Evolutionary conservation across 805 yeast species (phyloP).

Genomic region (Wickerhamomyces bisporus): DNA sequence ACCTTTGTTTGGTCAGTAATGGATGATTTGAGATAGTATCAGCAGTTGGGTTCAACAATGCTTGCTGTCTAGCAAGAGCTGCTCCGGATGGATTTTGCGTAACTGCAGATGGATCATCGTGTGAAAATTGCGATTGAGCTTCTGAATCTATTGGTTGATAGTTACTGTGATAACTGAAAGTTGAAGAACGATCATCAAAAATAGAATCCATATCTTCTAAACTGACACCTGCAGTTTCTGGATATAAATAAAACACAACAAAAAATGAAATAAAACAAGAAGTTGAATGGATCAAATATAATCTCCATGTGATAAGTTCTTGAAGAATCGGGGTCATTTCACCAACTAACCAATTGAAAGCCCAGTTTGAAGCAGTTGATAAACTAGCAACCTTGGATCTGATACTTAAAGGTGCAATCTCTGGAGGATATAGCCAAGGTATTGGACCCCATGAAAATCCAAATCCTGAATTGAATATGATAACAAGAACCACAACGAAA

Average conservation of each 20-base stretch:
- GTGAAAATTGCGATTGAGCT: conserved; percentile 5
- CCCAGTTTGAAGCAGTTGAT: conserved; percentile 91
- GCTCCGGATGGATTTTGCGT: conserved; percentile 32
- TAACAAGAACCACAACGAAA: conserved; percentile 69
- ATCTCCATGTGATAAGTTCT: conserved; percentile 69
- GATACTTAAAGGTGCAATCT: conserved; percentile 77
- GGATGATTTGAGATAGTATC: conserved; percentile 25
- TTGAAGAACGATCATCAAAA: conserved; percentile 61
- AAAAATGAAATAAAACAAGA: conserved; percentile 72
- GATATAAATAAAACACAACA: conserved; percentile 68
- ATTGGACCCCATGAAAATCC: conserved; percentile 95
- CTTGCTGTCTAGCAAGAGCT: conserved; percentile 38
- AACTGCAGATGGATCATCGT: conserved; percentile 1
- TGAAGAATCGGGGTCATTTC: conserved; percentile 85
- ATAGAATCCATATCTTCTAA: conserved; percentile 90
- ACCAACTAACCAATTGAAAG: conserved; percentile 87
- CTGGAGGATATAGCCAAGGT: conserved; percentile 86
- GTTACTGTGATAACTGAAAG: conserved; percentile 26
- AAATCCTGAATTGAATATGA: conserved; percentile 76
- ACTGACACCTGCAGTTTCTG: conserved; percentile 86
- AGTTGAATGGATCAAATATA: conserved; percentile 76
- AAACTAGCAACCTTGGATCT: conserved; percentile 88
- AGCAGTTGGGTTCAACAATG: conserved; percentile 18
- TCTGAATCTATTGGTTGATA: conserved; percentile 17
- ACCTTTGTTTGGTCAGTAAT: conserved; percentile 15